Percentiles rank a stretch among this genome's conserved stretches.
Evolutionary conservation across 768 basidiomycete species (phyloP).

Genomic region (Leccinum rimulosum): DNA sequence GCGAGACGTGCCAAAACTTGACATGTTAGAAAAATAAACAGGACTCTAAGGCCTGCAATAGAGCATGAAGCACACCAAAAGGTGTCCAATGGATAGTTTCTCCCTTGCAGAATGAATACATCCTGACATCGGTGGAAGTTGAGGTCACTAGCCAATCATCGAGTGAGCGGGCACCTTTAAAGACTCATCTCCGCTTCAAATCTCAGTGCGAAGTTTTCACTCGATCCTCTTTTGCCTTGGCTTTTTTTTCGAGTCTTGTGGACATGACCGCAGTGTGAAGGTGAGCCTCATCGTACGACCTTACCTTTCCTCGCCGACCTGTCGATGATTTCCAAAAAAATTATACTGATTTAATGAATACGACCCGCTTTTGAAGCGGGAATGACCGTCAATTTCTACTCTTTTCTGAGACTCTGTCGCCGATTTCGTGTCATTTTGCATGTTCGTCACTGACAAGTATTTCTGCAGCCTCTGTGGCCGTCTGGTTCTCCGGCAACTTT

Average conservation of each 20-base stretch:
- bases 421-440: background rate
- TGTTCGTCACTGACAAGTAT: background rate
- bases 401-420: background rate
- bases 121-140: too few relatives aligned
- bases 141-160: too few relatives aligned
- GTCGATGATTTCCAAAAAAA: constrained; percentile 6
- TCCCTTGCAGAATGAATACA: too few relatives aligned
- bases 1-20: too few relatives aligned
- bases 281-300: background rate
- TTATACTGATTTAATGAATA: constrained; percentile 17
- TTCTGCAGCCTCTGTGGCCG: background rate
- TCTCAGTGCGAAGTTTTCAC: background rate
- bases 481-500: background rate
- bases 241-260: background rate
- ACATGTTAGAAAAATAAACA: too few relatives aligned
- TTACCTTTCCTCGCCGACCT: background rate
- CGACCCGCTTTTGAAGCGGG: constrained; percentile 6
- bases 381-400: constrained; percentile 1
- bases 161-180: too few relatives aligned
- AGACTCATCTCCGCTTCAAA: background rate
- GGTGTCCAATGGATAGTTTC: too few relatives aligned
- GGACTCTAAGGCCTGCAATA: too few relatives aligned
- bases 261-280: background rate
- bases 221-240: background rate
- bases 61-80: too few relatives aligned